Evolutionary conservation across 2,329 filamentous ascomycete species (phyloP).

Genomic region (Botryotinia globosa): DNA sequence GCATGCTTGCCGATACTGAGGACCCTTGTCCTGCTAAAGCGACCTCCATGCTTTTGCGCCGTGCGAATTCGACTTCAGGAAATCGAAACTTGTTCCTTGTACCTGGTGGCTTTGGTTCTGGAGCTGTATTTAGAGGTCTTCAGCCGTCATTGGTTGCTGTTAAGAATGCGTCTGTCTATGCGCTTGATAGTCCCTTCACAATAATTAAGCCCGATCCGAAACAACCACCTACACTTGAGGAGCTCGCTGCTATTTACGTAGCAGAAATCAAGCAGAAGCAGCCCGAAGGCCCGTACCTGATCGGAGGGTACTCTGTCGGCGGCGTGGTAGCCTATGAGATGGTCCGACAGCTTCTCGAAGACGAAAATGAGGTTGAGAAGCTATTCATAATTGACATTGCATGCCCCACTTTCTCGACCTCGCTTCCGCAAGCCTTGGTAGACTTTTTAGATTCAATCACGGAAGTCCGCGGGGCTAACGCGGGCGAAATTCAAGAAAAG

Average conservation of each 20-base stretch:
- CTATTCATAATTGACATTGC: constrained; percentile 66
- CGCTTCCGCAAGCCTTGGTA: constrained; percentile 50
- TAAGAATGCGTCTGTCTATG: constrained; percentile 49
- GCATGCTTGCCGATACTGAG: not conserved
- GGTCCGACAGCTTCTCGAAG: constrained; percentile 56
- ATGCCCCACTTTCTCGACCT: constrained; percentile 64
- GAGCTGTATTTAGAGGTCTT: not conserved
- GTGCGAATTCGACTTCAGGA: not conserved
- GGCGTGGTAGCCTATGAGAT: constrained; percentile 70
- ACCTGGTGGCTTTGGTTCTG: not conserved
- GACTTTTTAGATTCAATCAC: constrained; percentile 69
- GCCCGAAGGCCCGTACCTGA: constrained; percentile 62
- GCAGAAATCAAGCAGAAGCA: constrained; percentile 69
- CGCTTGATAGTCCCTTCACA: constrained; percentile 70
- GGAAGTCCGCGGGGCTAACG: constrained; percentile 55
- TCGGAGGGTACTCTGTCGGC: constrained; percentile 73
- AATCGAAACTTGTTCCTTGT: not conserved
- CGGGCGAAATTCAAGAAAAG: constrained; percentile 31
- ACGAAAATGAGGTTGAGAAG: constrained; percentile 55
- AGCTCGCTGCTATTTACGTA: constrained; percentile 62
- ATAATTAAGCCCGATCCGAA: constrained; percentile 61
- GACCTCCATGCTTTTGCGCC: not conserved
- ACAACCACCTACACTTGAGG: constrained; percentile 58
- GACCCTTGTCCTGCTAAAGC: not conserved
- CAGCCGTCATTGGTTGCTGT: not conserved